A percentile compares a stretch with the other conserved stretches of the same genome.
Evolutionary conservation across 2,329 filamentous ascomycete species (phyloP).

Genomic region (Fusarium mexicanum): DNA sequence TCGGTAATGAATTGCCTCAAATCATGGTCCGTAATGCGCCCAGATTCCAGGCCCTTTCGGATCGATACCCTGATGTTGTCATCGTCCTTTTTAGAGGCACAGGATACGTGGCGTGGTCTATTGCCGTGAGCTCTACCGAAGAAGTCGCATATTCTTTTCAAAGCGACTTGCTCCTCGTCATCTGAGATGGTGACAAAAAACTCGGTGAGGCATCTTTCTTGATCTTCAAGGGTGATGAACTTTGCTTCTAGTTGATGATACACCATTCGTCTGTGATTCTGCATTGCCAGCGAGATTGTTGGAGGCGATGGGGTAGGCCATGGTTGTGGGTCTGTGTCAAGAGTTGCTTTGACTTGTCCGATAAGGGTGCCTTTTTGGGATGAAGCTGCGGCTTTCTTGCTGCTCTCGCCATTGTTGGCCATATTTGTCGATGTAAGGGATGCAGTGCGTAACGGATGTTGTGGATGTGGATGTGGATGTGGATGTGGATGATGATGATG

Average conservation of each 20-base stretch:
- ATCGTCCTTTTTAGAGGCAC: background rate
- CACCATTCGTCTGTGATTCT: background rate
- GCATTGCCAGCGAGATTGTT: background rate
- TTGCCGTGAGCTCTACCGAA: background rate
- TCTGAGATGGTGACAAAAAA: background rate
- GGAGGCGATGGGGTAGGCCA: background rate
- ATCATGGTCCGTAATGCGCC: background rate
- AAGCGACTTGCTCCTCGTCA: background rate
- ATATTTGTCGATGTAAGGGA: background rate
- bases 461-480: too few relatives aligned
- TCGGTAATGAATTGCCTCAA: background rate
- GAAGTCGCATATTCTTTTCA: background rate
- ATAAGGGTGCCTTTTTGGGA: background rate
- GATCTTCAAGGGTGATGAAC: background rate
- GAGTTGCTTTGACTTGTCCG: background rate
- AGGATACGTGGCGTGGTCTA: background rate
- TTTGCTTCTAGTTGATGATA: background rate
- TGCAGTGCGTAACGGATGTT: background rate
- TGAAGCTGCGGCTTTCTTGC: background rate
- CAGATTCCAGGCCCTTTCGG: background rate
- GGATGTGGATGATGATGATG: too few relatives aligned
- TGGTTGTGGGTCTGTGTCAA: background rate
- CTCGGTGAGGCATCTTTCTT: background rate
- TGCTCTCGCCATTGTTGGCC: background rate
- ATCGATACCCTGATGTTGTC: background rate